Evolutionary conservation across 768 basidiomycete genomes (phyloP), one percentile per base, ranked within the genome.

Genomic region (Xerocomellus dryophilus): DNA sequence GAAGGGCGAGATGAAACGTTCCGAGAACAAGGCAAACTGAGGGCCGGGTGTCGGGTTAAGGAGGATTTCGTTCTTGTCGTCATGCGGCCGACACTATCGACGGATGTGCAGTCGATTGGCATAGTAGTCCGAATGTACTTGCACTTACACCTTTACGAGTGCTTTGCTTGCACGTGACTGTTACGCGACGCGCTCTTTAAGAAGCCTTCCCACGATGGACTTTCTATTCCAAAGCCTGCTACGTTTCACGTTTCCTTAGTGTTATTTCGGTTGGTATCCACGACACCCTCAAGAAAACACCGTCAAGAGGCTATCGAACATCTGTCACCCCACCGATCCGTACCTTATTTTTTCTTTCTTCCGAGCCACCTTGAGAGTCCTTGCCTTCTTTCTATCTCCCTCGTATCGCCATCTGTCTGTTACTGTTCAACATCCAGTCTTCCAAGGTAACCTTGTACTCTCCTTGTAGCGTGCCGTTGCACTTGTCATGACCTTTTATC

Each of bases 121-220:
- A 47, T 42, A 43, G 36, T 46, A 12, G 32, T 43, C 29, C 17
- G 39, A 14, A 27, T 21, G 46, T 25, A 18, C 23, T 29, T 29
- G 25, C 18, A 27, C 12, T 3, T 11, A 15, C 12, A 23, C 10
- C 14, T 20, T 11, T 8, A 27, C 25, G 32, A 55, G 60, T 67
- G 56, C 60, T 64, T 66, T 66, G 55, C 59, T 63, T 31, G 53
- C 69, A 70, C 68, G 69, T 70, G 69, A 70, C 69, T 63, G 60
- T 68, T 71, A 70, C 69, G 69, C 69, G 69, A 70, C 69, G 68
- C 68, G 68, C 68, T 66, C 67, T 69, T 71, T 70, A 71, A 67
- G 60, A 63, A 56, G 53, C 14, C 25, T 70, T 70, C 68, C 59
- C 68, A 70, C 70, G 68, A 59, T 43, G 0, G 47, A 25, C 54